Percentiles rank a stretch among this genome's conserved stretches.
These are phyloP conservation scores for Dipteronia dyeriana DNA, from an alignment of 345 rosid species.

Conservation along the genomic window DNA sequence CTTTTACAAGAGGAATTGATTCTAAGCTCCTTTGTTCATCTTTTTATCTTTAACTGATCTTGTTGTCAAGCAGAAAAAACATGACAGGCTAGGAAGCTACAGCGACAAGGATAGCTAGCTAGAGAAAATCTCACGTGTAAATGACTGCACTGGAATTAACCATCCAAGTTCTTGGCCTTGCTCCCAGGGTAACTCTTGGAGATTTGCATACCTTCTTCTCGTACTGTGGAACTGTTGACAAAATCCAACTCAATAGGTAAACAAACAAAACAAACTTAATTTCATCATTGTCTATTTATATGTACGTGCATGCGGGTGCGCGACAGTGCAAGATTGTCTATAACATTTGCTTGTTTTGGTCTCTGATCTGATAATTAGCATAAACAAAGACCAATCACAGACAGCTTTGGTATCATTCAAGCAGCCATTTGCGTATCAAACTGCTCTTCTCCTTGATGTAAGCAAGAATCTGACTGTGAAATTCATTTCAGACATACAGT, in stretches of 20 bases:
- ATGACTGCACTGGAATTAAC: slow-evolving; percentile 31
- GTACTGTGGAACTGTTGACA: slow-evolving; percentile 42
- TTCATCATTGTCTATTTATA: not conserved
- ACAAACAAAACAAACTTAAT: not conserved
- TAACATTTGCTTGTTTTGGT: not conserved
- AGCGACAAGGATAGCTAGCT: too few relatives aligned
- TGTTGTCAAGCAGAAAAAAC: too few relatives aligned
- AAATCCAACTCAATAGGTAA: slow-evolving; percentile 35
- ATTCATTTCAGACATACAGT: too few relatives aligned
- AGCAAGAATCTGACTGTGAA: not conserved
- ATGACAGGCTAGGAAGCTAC: too few relatives aligned
- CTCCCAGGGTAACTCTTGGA: slow-evolving; percentile 24
- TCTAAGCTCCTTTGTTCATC: not conserved
- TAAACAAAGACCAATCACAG: slow-evolving; percentile 22
- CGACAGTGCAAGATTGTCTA: too few relatives aligned
- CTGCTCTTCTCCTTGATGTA: slow-evolving; percentile 45
- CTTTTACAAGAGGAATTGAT: slow-evolving; percentile 1
- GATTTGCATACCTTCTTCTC: slow-evolving; percentile 43
- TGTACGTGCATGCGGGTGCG: not conserved
- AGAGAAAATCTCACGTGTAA: not conserved
- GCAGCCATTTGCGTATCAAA: slow-evolving; percentile 38
- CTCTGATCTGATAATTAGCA: slow-evolving; percentile 1
- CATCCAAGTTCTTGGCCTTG: slow-evolving; percentile 34
- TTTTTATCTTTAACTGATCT: too few relatives aligned
- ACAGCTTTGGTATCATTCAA: slow-evolving; percentile 35